These are phyloP conservation scores for Tulasnella sp. DNA, from an alignment of 768 basidiomycete species.

Conservation along the genomic window DNA sequence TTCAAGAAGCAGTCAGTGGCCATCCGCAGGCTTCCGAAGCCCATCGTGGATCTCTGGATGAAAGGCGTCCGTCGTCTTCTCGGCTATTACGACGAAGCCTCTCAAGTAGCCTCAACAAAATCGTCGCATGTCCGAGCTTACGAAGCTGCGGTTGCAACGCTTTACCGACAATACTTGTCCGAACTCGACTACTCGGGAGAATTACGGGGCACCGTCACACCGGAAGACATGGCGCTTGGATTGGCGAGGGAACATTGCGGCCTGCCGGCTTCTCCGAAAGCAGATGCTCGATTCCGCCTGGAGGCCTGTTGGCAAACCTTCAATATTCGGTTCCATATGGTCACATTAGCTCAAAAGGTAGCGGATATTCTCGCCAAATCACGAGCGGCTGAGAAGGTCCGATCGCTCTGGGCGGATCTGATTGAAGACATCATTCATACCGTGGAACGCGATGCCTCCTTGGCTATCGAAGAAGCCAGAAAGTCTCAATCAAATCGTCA, in stretches of 20 bases:
- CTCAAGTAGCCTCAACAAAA: constrained; percentile 40
- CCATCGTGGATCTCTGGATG: constrained; percentile 34
- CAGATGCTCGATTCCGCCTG: constrained; percentile 51
- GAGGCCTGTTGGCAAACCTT: constrained; percentile 54
- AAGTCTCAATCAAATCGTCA: constrained; percentile 49
- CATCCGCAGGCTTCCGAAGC: background rate
- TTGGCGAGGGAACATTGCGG: constrained; percentile 48
- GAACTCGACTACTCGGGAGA: background rate
- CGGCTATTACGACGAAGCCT: constrained; percentile 36
- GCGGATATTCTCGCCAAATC: constrained; percentile 30
- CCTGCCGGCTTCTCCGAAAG: constrained; percentile 44
- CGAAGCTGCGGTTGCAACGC: constrained; percentile 49
- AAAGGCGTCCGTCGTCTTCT: constrained; percentile 34
- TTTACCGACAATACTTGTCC: constrained; percentile 44
- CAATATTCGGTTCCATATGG: constrained; percentile 45
- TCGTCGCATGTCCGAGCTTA: constrained; percentile 52
- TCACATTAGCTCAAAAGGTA: constrained; percentile 38
- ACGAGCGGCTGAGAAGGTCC: constrained; percentile 7
- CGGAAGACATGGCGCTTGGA: constrained; percentile 45
- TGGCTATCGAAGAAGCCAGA: constrained; percentile 42
- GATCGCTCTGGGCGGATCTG: constrained; percentile 41
- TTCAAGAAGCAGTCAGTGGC: background rate
- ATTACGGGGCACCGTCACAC: constrained; percentile 27
- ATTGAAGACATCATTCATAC: constrained; percentile 40
- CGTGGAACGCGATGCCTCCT: constrained; percentile 41